Evolutionary conservation across 192 early-diverging fungal species (phyloP), one percentile per base, ranked within the genome.

Genomic region (Diversispora eburnea): DNA sequence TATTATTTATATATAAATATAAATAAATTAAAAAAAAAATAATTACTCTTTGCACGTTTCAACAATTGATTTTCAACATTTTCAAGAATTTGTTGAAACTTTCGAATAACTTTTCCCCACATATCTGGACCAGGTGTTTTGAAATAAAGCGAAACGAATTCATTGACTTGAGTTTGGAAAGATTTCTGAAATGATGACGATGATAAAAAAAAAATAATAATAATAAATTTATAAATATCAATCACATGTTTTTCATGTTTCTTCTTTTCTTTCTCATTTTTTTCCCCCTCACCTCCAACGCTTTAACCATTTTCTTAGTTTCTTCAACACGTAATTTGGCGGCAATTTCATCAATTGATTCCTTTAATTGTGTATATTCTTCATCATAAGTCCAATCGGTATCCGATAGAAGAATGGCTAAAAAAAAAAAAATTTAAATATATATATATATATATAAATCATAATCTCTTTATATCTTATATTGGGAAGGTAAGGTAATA

Each of bases 351-450:
- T 83, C 70, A 62, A 94, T 80, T 15, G 91, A 92, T n/a, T 82
- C 78, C 63, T 81, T 66, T 54, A 93, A 83, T 48, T 88, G 84
- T 22, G 62, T 72, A 19, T 74, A 73, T 43, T 91, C 88, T 68
- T 89, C 86, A 3, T 84, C 85, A 76, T 78, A 85, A 0, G 76
- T 78, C 94, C 94, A 95, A 56, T 92, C 88, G 4, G 90, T 86
- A 10, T 85, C 91, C 4, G 84, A 67, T 55, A 95, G 70, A 54
- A 84, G 81, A 43, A 88, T 84, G 12, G 77, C 82, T 73, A 87
- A 88, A 25, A 78, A 82, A 15, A 75, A 39, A 77, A 15, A 84
- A 72, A 6, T 49, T 67, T 49, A 55, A 55, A 69, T 12, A 13
- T 8, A 43, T 63, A 54, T 39, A 33, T 54, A 51, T 17, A 55